phyloP scores from a whole-genome alignment of 257 asterid species.

The Thymus quinquecostatus region DNA sequence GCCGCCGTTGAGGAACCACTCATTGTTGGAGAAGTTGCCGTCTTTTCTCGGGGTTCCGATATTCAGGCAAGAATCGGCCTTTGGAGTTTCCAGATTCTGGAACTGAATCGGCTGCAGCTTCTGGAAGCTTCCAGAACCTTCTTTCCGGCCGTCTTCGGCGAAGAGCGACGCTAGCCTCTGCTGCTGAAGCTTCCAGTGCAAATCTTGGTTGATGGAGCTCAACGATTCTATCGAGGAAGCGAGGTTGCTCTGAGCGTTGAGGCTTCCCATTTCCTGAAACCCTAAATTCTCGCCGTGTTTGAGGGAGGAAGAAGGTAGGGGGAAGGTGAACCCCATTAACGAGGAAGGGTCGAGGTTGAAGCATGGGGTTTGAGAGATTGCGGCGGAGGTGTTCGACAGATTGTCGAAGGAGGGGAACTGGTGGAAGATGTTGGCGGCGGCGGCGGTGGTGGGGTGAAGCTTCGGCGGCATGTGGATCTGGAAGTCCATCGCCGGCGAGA shows the following conservation, averaged over 20 bases:
- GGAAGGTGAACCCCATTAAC: conserved; percentile 40
- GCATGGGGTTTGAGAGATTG: conserved; percentile 38
- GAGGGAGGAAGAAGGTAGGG: conserved; percentile 38
- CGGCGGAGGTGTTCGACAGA: conserved; percentile 26
- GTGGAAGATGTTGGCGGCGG: conserved; percentile 15
- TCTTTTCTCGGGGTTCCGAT: conserved; percentile 44
- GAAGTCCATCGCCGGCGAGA: conserved; percentile 73
- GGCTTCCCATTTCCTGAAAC: conserved; percentile 49
- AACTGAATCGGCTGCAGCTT: conserved; percentile 61
- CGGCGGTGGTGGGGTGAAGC: conserved; percentile 5
- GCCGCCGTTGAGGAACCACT: conserved; percentile 55
- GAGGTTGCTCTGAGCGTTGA: conserved; percentile 26
- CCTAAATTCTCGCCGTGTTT: conserved; percentile 36
- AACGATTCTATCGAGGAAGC: conserved; percentile 66
- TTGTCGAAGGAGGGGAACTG: conserved; percentile 44
- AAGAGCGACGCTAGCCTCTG: conserved; percentile 60
- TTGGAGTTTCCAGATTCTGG: conserved; percentile 48
- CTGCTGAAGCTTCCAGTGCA: conserved; percentile 73
- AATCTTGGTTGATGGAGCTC: conserved; percentile 71
- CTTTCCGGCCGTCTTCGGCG: conserved; percentile 39
- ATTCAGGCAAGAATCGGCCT: conserved; percentile 26
- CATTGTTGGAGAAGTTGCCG: conserved; percentile 48
- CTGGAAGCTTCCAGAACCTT: conserved; percentile 30
- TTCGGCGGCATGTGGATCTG: conserved; percentile 43
- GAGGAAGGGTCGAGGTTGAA: conserved; percentile 48